Base-by-base conservation (phyloP, 2,329 filamentous ascomycete genomes). In the Paracamarosporium sp. region DNA sequence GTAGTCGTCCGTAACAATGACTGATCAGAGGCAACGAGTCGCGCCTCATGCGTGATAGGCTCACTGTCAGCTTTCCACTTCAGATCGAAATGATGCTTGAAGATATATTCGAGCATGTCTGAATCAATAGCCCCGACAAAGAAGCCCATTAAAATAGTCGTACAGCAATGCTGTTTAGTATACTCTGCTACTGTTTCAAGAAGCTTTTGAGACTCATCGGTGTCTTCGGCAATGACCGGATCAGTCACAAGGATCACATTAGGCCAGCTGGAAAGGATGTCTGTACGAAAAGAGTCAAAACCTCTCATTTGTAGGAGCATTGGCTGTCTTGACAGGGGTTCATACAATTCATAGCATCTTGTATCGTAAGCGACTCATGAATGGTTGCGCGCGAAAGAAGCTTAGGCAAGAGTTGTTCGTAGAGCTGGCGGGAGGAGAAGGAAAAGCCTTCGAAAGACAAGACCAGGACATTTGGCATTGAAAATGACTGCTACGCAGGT, bases 361-460 rank as follows among this genome's bases (percentile, higher is more conserved):
- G 58, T 25, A 63, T 51, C 0, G 61, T 63, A 17, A 62, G 35
- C 15, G 68, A 68, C 45, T 71, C 68, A 40, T 71, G 68, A 7
- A 69, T 61, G 6, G 44, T 52, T 4, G 68, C 62, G 41, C 66
- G 51, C 6, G 65, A 65, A 7, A 71, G 50, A 5, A 71, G 53
- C 45, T 66, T 70, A 5, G 66, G 61, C 15, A 66, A 57, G 20
- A 71, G 63, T 33, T 64, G 60, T 35, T 65, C 54, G 30, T 66
- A 71, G 43, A 67, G 60, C 52, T 69, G 63, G 2, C 67, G 60
- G 6, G 64, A 63, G 11, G 64, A 69, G 43, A 68, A 66, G 35
- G 64, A 64, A 52, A 66, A 69, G 12, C 64, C 66, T 50, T 69
- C 62, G 15, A 70, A 60, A 4, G 64, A 69, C 11, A 71, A 55